phyloP scores from a whole-genome alignment of 208 protist genomes.

The Strigomonas culicis region DNA sequence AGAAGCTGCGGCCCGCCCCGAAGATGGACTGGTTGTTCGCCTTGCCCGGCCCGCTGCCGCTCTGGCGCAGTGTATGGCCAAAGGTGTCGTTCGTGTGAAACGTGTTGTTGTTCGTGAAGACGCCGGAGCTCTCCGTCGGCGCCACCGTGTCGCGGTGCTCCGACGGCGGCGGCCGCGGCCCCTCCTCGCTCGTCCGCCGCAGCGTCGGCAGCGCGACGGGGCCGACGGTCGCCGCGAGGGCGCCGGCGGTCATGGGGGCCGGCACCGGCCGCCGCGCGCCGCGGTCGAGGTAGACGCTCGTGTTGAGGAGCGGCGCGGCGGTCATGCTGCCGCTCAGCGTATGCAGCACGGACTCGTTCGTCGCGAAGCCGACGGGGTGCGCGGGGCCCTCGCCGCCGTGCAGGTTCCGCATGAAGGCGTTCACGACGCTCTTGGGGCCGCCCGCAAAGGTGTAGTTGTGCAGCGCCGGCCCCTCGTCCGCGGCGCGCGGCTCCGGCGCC shows the following conservation, averaged over 20 bases:
- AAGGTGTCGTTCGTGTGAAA: conserved; percentile 45
- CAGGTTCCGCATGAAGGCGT: too few species aligned
- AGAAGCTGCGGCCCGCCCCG: conserved; percentile 13
- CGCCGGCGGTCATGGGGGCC: background rate
- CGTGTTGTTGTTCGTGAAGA: conserved; percentile 34
- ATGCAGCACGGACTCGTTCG: too few species aligned
- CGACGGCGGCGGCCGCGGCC: too few species aligned
- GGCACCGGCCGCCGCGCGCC: background rate
- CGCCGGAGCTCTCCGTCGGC: conserved; percentile 3
- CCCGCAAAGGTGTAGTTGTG: conserved; percentile 5
- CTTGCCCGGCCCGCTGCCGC: too few species aligned
- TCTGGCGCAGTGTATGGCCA: conserved; percentile 28
- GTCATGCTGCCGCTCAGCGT: too few species aligned
- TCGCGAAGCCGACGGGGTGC: too few species aligned
- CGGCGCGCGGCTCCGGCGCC: background rate
- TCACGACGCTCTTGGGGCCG: too few species aligned
- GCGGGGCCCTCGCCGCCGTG: too few species aligned
- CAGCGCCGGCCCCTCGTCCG: background rate
- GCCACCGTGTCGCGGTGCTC: too few species aligned
- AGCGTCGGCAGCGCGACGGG: too few species aligned
- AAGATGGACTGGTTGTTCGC: too few species aligned
- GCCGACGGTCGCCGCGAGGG: conserved; percentile 12
- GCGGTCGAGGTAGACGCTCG: background rate
- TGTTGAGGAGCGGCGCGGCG: background rate
- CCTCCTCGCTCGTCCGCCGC: too few species aligned